These are phyloP conservation scores for Allantophomopsis lycopodina DNA, from an alignment of 2,329 filamentous ascomycete species.

Conservation along the genomic window DNA sequence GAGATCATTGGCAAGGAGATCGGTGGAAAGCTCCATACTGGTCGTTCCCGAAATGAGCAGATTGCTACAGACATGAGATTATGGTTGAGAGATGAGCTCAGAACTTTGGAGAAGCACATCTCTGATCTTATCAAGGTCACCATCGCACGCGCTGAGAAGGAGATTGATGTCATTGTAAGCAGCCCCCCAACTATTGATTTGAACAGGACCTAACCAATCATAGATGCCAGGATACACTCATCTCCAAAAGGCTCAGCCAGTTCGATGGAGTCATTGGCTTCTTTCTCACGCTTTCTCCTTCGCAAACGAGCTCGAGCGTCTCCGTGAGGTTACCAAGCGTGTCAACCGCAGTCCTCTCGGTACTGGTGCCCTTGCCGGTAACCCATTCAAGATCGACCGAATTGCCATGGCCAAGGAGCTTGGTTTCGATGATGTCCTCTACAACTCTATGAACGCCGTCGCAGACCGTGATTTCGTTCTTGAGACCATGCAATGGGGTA, in stretches of 20 bases:
- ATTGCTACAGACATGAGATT: slow-evolving; percentile 82
- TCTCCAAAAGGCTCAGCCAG: slow-evolving; percentile 66
- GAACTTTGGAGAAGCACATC: slow-evolving; percentile 54
- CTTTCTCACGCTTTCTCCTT: slow-evolving; percentile 64
- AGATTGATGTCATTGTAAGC: slow-evolving; percentile 48
- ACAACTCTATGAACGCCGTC: slow-evolving; percentile 66
- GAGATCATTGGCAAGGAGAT: slow-evolving; percentile 80
- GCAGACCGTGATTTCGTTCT: slow-evolving; percentile 72
- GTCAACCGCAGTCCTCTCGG: slow-evolving; percentile 44
- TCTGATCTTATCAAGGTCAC: slow-evolving; percentile 57
- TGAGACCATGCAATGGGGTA: slow-evolving; percentile 70
- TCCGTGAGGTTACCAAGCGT: slow-evolving; percentile 58
- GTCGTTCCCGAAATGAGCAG: slow-evolving; percentile 80
- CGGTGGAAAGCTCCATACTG: slow-evolving; percentile 81
- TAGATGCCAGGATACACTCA: slow-evolving; percentile 81
- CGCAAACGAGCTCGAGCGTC: slow-evolving; percentile 58
- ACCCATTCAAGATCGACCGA: slow-evolving; percentile 72
- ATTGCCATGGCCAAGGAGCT: slow-evolving; percentile 67
- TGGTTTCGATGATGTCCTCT: slow-evolving; percentile 61
- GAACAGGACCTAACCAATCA: no score
- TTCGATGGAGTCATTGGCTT: slow-evolving; percentile 74
- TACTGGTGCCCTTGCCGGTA: slow-evolving; percentile 55
- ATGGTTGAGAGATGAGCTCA: slow-evolving; percentile 69
- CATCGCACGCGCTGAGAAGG: slow-evolving; percentile 53
- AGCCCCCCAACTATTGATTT: neutral